Evolutionary conservation across 805 yeast genomes (phyloP).

Genomic region (Torulaspora microellipsoides): DNA sequence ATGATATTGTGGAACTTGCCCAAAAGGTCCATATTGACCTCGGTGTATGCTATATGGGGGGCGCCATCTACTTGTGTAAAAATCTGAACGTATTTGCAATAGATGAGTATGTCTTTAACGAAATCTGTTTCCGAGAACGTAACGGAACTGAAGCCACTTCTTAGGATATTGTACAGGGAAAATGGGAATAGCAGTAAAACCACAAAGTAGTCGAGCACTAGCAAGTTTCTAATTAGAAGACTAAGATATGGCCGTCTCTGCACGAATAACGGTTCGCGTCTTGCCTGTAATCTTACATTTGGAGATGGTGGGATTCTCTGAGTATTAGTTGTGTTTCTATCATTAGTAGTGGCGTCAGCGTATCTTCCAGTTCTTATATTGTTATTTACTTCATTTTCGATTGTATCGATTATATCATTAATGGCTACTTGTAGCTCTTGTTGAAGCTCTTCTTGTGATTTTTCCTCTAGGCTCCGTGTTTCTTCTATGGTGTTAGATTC

Average conservation of each 20-base stretch:
- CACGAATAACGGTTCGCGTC: constrained; percentile 14
- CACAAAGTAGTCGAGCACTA: constrained; percentile 29
- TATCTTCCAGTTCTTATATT: constrained; percentile 3
- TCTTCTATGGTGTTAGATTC: constrained; percentile 10
- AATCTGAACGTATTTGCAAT: constrained; percentile 21
- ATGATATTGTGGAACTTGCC: constrained; percentile 33
- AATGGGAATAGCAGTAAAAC: constrained; percentile 31
- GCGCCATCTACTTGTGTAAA: constrained; percentile 26
- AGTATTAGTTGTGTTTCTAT: background rate
- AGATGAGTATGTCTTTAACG: constrained; percentile 22
- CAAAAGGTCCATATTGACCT: constrained; percentile 20
- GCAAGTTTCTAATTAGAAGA: constrained; percentile 22
- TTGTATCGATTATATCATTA: constrained; percentile 12
- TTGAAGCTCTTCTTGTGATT: constrained; percentile 14
- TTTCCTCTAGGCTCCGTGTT: constrained; percentile 3
- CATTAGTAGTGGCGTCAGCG: background rate
- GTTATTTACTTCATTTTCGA: constrained; percentile 13
- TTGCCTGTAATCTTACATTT: background rate
- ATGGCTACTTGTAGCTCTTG: constrained; percentile 17
- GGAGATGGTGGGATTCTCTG: background rate
- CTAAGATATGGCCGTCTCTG: constrained; percentile 25
- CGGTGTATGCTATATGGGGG: constrained; percentile 7
- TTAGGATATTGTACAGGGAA: constrained; percentile 30
- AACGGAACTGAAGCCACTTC: constrained; percentile 27
- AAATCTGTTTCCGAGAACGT: constrained; percentile 31